A percentile compares a stretch with the other conserved stretches of the same genome.
Conservation (phyloP, 2,329 filamentous ascomycete genomes). For the Coniochaeta hoffmannii region DNA sequence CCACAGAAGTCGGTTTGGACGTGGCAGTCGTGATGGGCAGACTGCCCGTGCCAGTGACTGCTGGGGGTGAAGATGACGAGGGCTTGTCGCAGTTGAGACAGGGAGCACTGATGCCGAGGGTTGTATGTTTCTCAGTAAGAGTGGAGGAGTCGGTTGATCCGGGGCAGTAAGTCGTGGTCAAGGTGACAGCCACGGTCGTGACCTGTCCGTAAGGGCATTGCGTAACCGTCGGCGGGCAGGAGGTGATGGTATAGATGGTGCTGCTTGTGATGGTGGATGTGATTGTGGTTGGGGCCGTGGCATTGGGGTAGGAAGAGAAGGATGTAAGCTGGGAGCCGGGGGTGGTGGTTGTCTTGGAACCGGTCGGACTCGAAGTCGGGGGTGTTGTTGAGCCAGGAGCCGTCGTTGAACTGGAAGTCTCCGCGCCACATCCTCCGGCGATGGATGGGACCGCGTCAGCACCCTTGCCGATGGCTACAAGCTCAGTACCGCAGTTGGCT, state of each 20-base stretch:
- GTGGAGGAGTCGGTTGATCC: conserved; percentile 10
- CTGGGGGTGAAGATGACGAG: not conserved
- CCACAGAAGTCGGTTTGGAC: not conserved
- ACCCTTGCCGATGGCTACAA: conserved; percentile 3
- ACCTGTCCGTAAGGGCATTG: conserved; percentile 7
- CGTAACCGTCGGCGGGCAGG: conserved; percentile 9
- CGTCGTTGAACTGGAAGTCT: not conserved
- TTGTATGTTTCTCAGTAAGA: not conserved
- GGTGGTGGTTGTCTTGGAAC: not conserved
- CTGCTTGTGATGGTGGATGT: not conserved
- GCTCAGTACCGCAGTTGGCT: conserved; percentile 3
- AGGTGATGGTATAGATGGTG: conserved; percentile 11
- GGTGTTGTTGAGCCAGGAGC: not conserved
- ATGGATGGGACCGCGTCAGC: conserved; percentile 2
- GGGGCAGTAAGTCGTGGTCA: conserved; percentile 11
- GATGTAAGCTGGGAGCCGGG: not conserved
- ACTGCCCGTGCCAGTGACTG: not conserved
- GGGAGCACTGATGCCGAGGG: not conserved
- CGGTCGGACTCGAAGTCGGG: not conserved
- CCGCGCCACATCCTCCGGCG: not conserved
- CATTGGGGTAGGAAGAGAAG: not conserved
- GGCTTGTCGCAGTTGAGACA: not conserved
- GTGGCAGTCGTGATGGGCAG: not conserved
- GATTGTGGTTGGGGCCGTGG: not conserved
- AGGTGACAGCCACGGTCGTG: conserved; percentile 8